Evolutionary conservation across 306 rosid genomes (phyloP).

Genomic region (Cercis canadensis): DNA sequence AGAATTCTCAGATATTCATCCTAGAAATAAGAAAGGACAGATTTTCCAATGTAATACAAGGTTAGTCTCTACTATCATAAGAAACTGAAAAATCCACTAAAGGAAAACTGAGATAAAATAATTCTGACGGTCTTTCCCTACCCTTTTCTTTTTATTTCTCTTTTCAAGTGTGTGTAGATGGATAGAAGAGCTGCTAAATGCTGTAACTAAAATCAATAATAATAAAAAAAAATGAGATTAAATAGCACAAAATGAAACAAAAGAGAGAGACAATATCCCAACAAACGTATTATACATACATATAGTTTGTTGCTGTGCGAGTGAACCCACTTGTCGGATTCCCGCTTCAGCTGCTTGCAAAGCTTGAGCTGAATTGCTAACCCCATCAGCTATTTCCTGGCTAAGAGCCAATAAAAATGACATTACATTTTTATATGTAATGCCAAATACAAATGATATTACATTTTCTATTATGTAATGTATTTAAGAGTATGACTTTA

Average conservation of each 20-base stretch:
- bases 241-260: background rate
- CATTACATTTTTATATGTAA: slow-evolving; percentile 24
- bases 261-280: slow-evolving; percentile 5
- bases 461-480: slow-evolving; percentile 12
- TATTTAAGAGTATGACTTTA: background rate
- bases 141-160: background rate
- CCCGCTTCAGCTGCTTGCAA: slow-evolving; percentile 93
- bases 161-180: background rate
- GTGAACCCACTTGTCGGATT: slow-evolving; percentile 74
- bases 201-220: slow-evolving; percentile 15
- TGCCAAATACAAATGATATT: slow-evolving; percentile 28
- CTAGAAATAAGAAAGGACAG: slow-evolving; percentile 12
- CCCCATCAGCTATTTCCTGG: slow-evolving; percentile 92
- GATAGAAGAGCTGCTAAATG: slow-evolving; percentile 24
- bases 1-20: slow-evolving; percentile 18
- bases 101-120: slow-evolving; percentile 18
- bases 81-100: background rate
- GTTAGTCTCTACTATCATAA: background rate
- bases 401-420: slow-evolving; percentile 50
- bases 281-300: slow-evolving; percentile 59
- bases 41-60: background rate
- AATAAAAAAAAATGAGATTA: slow-evolving; percentile 9
- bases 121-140: background rate
- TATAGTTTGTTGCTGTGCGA: slow-evolving; percentile 86
- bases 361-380: slow-evolving; percentile 87